These are phyloP conservation scores for Trametes elegans DNA, from an alignment of 768 basidiomycete genomes.

Conservation along the genomic window DNA sequence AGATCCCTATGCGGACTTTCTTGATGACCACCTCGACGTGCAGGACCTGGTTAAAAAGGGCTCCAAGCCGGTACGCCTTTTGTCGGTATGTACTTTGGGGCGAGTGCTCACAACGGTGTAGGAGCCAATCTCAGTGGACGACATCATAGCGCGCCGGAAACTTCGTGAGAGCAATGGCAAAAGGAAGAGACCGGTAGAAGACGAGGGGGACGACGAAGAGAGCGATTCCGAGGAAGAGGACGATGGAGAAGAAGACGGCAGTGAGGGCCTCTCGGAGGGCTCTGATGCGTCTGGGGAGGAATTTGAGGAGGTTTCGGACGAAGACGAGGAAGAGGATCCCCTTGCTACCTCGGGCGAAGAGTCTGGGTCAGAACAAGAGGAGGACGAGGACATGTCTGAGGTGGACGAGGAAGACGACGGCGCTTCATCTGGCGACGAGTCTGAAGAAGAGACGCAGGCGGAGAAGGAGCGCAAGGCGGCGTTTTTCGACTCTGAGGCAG, in stretches of 20 bases:
- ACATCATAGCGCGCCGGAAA: conserved; percentile 80
- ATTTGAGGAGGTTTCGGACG: conserved; percentile 17
- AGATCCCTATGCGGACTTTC: conserved; percentile 62
- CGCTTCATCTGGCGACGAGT: conserved; percentile 58
- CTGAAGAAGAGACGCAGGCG: conserved; percentile 56
- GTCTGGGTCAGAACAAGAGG: conserved; percentile 26
- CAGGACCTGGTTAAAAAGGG: conserved; percentile 62
- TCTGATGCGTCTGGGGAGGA: conserved; percentile 37
- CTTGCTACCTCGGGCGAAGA: conserved; percentile 44
- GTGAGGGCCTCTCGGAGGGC: no score
- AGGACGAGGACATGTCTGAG: conserved; percentile 26
- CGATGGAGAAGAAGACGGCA: conserved; percentile 30
- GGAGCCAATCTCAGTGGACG: conserved; percentile 85
- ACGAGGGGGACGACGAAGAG: conserved; percentile 39
- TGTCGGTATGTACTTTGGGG: conserved; percentile 1
- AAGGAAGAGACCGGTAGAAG: conserved; percentile 53
- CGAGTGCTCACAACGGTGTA: conserved; percentile 29
- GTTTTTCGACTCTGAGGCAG: conserved; percentile 70
- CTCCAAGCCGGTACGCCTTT: conserved; percentile 54
- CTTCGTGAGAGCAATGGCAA: conserved; percentile 43
- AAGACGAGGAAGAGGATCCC: conserved; percentile 38
- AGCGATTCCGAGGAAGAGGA: conserved; percentile 35
- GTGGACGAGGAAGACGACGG: conserved; percentile 36
- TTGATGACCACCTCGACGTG: conserved; percentile 39
- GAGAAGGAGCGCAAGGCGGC: conserved; percentile 76